A percentile compares a stretch with the other conserved stretches of the same genome.
phyloP scores from a whole-genome alignment of 2,329 filamentous ascomycete genomes.

The Neocatenulostroma microsporum region DNA sequence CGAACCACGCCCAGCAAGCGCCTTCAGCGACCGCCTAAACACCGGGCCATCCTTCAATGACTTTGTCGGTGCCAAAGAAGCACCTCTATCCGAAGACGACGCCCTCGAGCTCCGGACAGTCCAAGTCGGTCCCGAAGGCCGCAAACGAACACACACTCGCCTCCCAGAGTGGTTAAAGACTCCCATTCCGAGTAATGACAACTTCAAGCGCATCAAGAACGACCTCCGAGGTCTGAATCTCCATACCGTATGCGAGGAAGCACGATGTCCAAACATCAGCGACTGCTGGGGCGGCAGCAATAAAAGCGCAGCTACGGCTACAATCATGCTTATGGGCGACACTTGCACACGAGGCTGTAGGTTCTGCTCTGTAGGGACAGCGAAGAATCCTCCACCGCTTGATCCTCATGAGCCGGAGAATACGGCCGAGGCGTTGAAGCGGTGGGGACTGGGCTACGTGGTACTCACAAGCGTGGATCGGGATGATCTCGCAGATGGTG shows the following conservation, averaged over 20 bases:
- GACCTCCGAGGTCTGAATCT: slow-evolving; percentile 83
- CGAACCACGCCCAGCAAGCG: slow-evolving; percentile 39
- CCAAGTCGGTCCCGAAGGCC: slow-evolving; percentile 53
- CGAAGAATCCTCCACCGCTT: slow-evolving; percentile 64
- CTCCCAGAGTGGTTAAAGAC: slow-evolving; percentile 95
- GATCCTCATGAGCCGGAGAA: slow-evolving; percentile 96
- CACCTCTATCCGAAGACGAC: slow-evolving; percentile 40
- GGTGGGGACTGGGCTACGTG: slow-evolving; percentile 94
- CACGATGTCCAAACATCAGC: slow-evolving; percentile 91
- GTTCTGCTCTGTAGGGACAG: slow-evolving; percentile 96
- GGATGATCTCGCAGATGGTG: slow-evolving; percentile 84
- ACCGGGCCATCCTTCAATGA: slow-evolving; percentile 57
- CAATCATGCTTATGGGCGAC: slow-evolving; percentile 99
- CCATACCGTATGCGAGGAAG: slow-evolving; percentile 97
- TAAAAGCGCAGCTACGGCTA: slow-evolving; percentile 87
- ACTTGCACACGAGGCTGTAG: slow-evolving; percentile 94
- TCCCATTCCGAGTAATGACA: slow-evolving; percentile 74
- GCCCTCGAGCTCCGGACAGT: slow-evolving; percentile 55
- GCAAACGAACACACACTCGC: slow-evolving; percentile 60
- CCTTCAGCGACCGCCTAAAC: slow-evolving; percentile 57
- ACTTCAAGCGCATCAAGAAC: slow-evolving; percentile 91
- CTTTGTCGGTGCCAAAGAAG: slow-evolving; percentile 42
- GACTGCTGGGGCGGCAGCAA: slow-evolving; percentile 93
- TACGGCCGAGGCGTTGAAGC: slow-evolving; percentile 81
- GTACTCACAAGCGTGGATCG: slow-evolving; percentile 90